phyloP scores from a whole-genome alignment of 2,329 filamentous ascomycete species.

The Calonectria pseudoturangicola region DNA sequence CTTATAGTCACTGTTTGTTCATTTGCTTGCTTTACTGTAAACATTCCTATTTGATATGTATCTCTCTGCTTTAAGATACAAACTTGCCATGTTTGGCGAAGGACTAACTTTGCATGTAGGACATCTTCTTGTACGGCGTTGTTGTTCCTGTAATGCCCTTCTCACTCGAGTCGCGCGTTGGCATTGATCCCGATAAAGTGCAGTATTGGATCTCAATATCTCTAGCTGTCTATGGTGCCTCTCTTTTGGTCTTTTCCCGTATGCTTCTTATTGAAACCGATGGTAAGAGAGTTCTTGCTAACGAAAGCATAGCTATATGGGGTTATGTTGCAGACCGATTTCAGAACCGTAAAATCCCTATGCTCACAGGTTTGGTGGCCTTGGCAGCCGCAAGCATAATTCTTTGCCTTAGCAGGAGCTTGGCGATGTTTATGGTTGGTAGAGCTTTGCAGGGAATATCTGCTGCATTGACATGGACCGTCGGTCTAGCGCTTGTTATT shows the following conservation, averaged over 20 bases:
- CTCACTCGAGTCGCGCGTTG: constrained; percentile 54
- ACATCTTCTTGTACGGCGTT: constrained; percentile 60
- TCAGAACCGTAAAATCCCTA: constrained; percentile 57
- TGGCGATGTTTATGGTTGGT: constrained; percentile 58
- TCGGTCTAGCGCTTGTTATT: constrained; percentile 60
- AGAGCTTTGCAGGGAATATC: constrained; percentile 59
- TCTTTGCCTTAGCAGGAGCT: constrained; percentile 56
- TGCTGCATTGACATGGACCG: constrained; percentile 60
- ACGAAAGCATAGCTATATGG: constrained; percentile 56
- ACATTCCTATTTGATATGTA: constrained; percentile 5
- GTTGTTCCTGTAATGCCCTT: constrained; percentile 60
- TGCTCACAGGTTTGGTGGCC: constrained; percentile 58
- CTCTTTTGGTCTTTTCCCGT: constrained; percentile 58
- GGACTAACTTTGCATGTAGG: constrained; percentile 50
- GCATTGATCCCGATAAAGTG: constrained; percentile 52
- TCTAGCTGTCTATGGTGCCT: constrained; percentile 58
- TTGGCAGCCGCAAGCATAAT: constrained; percentile 57
- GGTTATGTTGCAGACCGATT: constrained; percentile 60
- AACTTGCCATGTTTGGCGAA: background rate
- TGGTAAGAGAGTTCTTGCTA: background rate
- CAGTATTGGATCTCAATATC: constrained; percentile 62
- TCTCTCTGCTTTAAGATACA: background rate
- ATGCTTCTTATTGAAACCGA: constrained; percentile 37
- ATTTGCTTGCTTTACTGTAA: constrained; percentile 60
- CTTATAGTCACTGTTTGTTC: constrained; percentile 58